Conservation (phyloP, 2,329 filamentous ascomycete species). For the Emergomyces africanus region DNA sequence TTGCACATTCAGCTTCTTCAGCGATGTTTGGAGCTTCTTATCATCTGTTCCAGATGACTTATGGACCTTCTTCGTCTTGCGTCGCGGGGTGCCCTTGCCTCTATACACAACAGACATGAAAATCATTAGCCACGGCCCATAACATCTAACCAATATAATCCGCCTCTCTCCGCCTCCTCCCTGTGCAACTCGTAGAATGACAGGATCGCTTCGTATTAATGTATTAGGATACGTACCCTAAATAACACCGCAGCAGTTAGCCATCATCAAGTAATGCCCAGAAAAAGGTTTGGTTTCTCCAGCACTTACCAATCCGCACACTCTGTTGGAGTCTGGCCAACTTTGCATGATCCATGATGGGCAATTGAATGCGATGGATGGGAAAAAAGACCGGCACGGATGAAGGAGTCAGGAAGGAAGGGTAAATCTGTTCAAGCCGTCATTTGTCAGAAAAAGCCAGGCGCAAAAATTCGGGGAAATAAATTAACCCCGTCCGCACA, state of each 20-base stretch:
- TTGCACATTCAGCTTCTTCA: conserved; percentile 99
- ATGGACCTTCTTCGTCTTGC: conserved; percentile 97
- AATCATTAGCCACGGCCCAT: conserved; percentile 7
- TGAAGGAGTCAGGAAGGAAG: background rate
- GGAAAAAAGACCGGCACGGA: background rate
- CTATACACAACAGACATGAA: conserved; percentile 30
- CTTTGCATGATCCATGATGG: conserved; percentile 53
- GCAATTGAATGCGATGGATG: background rate
- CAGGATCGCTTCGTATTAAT: background rate
- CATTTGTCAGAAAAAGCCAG: background rate
- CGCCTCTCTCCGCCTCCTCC: background rate
- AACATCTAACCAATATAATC: background rate
- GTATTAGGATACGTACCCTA: conserved; percentile 18
- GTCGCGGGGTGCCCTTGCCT: conserved; percentile 95
- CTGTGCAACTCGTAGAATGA: background rate
- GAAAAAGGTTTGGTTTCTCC: background rate
- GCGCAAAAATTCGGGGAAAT: background rate
- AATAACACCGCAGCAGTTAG: conserved; percentile 10
- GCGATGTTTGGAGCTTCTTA: conserved; percentile 95
- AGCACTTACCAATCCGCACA: conserved; percentile 55
- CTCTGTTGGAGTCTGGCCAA: conserved; percentile 53
- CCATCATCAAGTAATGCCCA: conserved; percentile 1
- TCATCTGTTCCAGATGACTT: conserved; percentile 88
- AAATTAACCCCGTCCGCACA: background rate
- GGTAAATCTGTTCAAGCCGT: background rate